A percentile compares a stretch with the other conserved stretches of the same genome.
Evolutionary conservation across 225 moss, liverwort and hornwort genomes (phyloP).

Genomic region (Pseudisothecium myosuroides): DNA sequence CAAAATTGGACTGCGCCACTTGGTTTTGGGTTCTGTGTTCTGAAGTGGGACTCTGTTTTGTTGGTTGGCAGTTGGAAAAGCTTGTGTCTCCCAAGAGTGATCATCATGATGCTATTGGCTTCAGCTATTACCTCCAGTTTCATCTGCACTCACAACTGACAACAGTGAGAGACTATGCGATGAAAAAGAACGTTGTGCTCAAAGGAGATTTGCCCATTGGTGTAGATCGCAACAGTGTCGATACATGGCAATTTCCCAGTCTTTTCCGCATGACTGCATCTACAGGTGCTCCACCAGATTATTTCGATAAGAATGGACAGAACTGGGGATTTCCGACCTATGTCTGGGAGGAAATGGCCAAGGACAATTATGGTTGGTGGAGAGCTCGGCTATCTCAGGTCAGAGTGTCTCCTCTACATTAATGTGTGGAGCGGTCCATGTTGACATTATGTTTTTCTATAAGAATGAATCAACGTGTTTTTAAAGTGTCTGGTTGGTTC

Average conservation of each 20-base stretch:
- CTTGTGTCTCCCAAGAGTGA: constrained; percentile 39
- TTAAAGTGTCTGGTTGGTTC: not conserved
- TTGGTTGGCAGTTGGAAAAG: constrained; percentile 53
- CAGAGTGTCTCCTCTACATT: not conserved
- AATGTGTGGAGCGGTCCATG: not conserved
- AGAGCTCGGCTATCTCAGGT: constrained; percentile 87
- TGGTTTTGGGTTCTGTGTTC: not conserved
- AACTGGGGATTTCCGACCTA: constrained; percentile 98
- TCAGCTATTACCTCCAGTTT: constrained; percentile 76
- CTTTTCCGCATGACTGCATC: constrained; percentile 90
- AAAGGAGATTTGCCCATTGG: constrained; percentile 95
- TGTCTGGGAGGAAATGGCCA: constrained; percentile 92
- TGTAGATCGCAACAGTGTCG: constrained; percentile 86
- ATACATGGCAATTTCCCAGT: constrained; percentile 73
- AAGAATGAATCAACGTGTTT: not conserved
- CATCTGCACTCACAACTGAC: constrained; percentile 78
- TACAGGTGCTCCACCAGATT: constrained; percentile 92
- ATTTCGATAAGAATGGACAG: constrained; percentile 74
- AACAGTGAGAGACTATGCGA: constrained; percentile 72
- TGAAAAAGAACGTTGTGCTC: constrained; percentile 55
- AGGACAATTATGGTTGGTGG: constrained; percentile 94
- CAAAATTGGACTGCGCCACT: not conserved
- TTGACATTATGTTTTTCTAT: not conserved
- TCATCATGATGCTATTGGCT: constrained; percentile 49
- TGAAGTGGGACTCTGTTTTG: not conserved